A percentile compares a stretch with the other conserved stretches of the same genome.
phyloP scores from a whole-genome alignment of 2,329 filamentous ascomycete species.

The Tolypocladium endophyticum region DNA sequence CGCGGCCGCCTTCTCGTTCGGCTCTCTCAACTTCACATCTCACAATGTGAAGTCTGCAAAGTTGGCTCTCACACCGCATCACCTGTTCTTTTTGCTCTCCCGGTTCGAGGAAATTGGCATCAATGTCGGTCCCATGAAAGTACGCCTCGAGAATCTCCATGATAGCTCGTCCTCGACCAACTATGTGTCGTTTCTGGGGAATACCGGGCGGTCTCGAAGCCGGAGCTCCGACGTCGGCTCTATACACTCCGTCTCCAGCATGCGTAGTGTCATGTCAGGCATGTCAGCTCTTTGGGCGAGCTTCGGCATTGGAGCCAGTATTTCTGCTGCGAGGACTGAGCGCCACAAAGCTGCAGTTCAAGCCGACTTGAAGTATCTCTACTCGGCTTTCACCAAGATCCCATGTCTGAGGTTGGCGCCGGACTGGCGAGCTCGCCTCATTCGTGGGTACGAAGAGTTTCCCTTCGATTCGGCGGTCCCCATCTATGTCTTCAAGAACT shows the following conservation, averaged over 20 bases:
- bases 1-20: slow-evolving; percentile 77
- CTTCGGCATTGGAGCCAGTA: slow-evolving; percentile 71
- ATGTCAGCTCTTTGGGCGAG: slow-evolving; percentile 91
- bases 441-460: slow-evolving; percentile 92
- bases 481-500: slow-evolving; percentile 93
- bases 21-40: slow-evolving; percentile 74
- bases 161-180: slow-evolving; percentile 77
- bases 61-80: slow-evolving; percentile 85
- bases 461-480: slow-evolving; percentile 96
- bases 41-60: slow-evolving; percentile 81
- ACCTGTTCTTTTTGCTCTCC: slow-evolving; percentile 91
- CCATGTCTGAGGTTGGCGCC: slow-evolving; percentile 81
- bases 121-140: slow-evolving; percentile 88
- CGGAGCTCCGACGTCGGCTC: slow-evolving; percentile 77
- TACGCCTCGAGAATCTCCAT: slow-evolving; percentile 89
- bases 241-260: slow-evolving; percentile 90
- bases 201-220: slow-evolving; percentile 65
- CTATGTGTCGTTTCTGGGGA: slow-evolving; percentile 91
- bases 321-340: slow-evolving; percentile 72
- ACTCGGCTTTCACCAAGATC: slow-evolving; percentile 97
- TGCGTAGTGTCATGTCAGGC: slow-evolving; percentile 93
- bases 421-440: slow-evolving; percentile 85
- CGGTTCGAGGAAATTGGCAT: slow-evolving; percentile 91
- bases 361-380: slow-evolving; percentile 87
- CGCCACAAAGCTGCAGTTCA: slow-evolving; percentile 80